phyloP scores from a whole-genome alignment of 1,284 basidiomycete species.

The Leccinum fallax region DNA sequence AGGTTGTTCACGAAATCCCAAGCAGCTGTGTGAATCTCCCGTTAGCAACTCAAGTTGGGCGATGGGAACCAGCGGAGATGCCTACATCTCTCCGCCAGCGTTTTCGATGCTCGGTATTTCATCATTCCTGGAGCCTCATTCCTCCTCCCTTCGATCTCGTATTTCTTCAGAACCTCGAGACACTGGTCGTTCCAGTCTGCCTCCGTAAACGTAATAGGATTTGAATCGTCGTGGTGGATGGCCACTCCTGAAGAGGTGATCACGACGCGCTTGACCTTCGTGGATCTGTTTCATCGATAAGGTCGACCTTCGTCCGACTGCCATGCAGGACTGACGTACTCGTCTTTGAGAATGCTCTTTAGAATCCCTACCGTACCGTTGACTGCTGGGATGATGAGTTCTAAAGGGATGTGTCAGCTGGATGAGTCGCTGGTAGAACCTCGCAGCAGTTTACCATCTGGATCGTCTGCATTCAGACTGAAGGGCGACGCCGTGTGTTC shows the following conservation, averaged over 20 bases:
- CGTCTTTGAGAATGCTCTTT: background rate
- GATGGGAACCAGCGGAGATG: background rate
- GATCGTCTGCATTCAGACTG: too few relatives aligned
- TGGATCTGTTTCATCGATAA: background rate
- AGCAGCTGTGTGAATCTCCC: background rate
- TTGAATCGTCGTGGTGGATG: background rate
- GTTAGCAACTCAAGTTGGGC: background rate
- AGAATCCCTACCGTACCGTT: background rate
- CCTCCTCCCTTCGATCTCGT: background rate
- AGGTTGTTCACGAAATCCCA: background rate
- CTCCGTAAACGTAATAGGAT: background rate
- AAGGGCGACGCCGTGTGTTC: background rate
- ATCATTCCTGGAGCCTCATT: background rate
- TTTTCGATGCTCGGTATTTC: background rate
- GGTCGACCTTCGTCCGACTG: background rate
- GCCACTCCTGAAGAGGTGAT: background rate
- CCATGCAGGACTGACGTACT: background rate
- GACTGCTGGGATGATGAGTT: background rate
- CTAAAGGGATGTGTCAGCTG: background rate
- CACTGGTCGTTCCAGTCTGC: background rate
- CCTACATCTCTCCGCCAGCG: background rate
- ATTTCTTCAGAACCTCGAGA: background rate
- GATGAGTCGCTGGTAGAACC: too few relatives aligned
- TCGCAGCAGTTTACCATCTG: too few relatives aligned
- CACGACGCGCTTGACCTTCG: background rate